Conservation (phyloP, 2,329 filamentous ascomycete species). For the Incumbomyces delicatus region DNA sequence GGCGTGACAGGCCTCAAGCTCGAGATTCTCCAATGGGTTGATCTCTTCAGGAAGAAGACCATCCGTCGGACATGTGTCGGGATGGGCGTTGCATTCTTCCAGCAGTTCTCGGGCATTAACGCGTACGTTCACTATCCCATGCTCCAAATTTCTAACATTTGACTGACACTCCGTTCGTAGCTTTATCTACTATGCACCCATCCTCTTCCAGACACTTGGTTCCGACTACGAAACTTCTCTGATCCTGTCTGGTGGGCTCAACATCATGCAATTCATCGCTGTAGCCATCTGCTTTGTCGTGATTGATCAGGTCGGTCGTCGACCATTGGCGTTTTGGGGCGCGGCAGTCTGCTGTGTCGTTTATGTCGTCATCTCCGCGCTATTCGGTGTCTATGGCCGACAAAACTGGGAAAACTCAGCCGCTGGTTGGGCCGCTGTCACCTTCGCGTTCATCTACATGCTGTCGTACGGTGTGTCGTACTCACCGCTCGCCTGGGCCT, state of each 20-base stretch:
- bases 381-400: constrained; percentile 46
- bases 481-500: constrained; percentile 32
- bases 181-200: constrained; percentile 48
- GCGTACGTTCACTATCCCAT: too few species aligned
- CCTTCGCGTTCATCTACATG: constrained; percentile 4
- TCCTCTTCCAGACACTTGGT: constrained; percentile 29
- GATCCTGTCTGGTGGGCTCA: constrained; percentile 44
- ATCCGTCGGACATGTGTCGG: constrained; percentile 31
- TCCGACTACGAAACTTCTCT: constrained; percentile 33
- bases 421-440: constrained; percentile 42
- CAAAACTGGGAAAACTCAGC: constrained; percentile 43
- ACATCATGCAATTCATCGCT: constrained; percentile 41
- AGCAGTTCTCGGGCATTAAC: constrained; percentile 39
- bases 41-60: constrained; percentile 44
- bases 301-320: constrained; percentile 39
- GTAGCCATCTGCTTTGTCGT: constrained; percentile 40
- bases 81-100: constrained; percentile 34
- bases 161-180: too few species aligned
- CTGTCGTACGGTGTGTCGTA: constrained; percentile 9
- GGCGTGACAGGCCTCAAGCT: constrained; percentile 39
- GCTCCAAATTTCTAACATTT: too few species aligned
- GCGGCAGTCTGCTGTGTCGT: constrained; percentile 37
- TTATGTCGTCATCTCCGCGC: constrained; percentile 43
- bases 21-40: constrained; percentile 59
- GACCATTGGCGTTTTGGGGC: constrained; percentile 39